Base-by-base conservation (phyloP, 257 asterid species). In the Nicotiana sylvestris region DNA sequence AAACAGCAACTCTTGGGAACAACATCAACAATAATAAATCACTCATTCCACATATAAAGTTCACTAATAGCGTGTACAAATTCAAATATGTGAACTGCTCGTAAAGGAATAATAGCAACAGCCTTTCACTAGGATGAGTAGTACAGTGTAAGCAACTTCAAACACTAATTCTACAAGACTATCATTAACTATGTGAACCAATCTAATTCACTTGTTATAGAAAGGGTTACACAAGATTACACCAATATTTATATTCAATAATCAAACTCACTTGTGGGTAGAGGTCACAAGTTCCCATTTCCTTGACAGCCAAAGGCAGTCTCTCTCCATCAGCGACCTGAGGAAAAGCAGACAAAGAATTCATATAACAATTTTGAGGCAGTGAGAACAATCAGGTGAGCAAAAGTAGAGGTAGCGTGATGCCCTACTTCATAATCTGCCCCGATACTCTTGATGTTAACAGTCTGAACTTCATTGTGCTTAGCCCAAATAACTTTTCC, bases 401-500 rank as follows among this genome's bases (percentile, higher is more conserved):
- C 27, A 79, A 58, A 17, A 25, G 53, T 43, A 74, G 69, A 83
- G 70, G 29, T 39, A 76, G 17, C 53, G 80, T 55, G 33, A 82
- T 16, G 37, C 77, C 82, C 80, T 83, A 93, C 99, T 91, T 94
- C 99, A 83, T 89, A 92, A 88, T 90, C 98, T 56, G 95, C 95
- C 82, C 98, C 99, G 27, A 96, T 91, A 55, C 97, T 93, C 89
- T 92, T 96, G 81, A 96, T 93, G 90, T 96, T 96, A 84, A 96
- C 98, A 37, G 98, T 94, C 89, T 94, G 99, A 87, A 96, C 92
- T 82, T 96, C 99, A 91, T 96, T 96, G 87, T 96, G 99, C 89
- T 93, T 96, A 32, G 99, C 95, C 99, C 99, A 96, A 62, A 96
- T 92, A 64, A 96, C 91, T 90, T 94, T 94, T 84, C 99, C 99